Percentiles rank a stretch among this genome's conserved stretches.
Conservation (phyloP, 139 green algal species). For the Medakamo hakoo region DNA sequence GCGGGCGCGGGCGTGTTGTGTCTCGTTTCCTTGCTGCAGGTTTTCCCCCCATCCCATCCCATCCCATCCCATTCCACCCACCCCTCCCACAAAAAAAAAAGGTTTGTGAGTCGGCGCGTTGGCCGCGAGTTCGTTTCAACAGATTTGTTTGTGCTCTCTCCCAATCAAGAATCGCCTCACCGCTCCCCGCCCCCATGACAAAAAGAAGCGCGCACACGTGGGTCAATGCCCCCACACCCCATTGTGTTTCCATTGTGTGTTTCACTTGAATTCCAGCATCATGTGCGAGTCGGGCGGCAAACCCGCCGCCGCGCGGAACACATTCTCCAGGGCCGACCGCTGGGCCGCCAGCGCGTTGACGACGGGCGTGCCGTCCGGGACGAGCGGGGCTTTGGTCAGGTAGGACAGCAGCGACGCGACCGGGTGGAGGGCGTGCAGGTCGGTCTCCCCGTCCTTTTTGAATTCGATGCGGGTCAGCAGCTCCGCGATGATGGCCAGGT, state of each 20-base stretch:
- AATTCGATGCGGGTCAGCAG: slow-evolving; percentile 81
- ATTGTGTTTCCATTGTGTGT: too few relatives aligned
- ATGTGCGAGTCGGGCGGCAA: slow-evolving; percentile 95
- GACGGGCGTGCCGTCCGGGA: slow-evolving; percentile 74
- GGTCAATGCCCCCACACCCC: too few relatives aligned
- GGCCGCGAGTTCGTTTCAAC: too few relatives aligned
- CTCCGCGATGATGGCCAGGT: slow-evolving; percentile 94
- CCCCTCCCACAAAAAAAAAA: neutral
- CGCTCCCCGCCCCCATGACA: neutral
- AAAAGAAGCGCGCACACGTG: too few relatives aligned
- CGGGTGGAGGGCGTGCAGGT: slow-evolving; percentile 76
- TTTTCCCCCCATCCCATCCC: neutral
- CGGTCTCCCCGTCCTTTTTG: slow-evolving; percentile 48
- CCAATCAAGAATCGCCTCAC: neutral
- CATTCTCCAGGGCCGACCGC: slow-evolving; percentile 95
- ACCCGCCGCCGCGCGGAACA: slow-evolving; percentile 88
- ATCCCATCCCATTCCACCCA: neutral
- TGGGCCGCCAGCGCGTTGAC: slow-evolving; percentile 95
- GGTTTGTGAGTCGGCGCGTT: too few relatives aligned
- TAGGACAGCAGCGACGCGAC: slow-evolving; percentile 85
- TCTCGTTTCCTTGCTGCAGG: neutral
- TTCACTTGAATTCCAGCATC: slow-evolving; percentile 57
- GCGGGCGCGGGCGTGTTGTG: too few relatives aligned
- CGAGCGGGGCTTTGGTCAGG: slow-evolving; percentile 86
- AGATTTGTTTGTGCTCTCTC: neutral